Conservation (phyloP, 495 filamentous ascomycete genomes). For the Aspergillus mulundensis region DNA sequence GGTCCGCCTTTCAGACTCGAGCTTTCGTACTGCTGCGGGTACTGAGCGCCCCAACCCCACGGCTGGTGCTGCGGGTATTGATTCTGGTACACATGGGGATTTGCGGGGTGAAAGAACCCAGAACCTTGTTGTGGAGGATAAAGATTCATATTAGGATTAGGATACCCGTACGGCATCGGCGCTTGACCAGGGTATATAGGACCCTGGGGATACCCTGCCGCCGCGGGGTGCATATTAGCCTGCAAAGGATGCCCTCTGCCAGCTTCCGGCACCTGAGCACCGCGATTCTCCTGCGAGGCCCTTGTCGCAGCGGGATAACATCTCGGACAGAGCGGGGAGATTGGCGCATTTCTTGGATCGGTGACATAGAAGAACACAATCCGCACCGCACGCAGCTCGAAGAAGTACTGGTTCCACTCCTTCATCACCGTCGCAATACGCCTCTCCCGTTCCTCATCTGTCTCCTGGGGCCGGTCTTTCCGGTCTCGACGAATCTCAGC, state of each 20-base stretch:
- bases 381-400: conserved; percentile 37
- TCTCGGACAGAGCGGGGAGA: conserved; percentile 39
- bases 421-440: conserved; percentile 42
- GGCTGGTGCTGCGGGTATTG: conserved; percentile 23
- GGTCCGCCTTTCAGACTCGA: conserved; percentile 28
- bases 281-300: conserved; percentile 23
- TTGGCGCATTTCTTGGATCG: conserved; percentile 35
- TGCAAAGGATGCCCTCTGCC: conserved; percentile 9
- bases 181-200: conserved; percentile 17
- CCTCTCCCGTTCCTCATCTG: conserved; percentile 37
- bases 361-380: conserved; percentile 39
- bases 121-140: conserved; percentile 24
- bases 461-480: conserved; percentile 41
- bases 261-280: conserved; percentile 6
- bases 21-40: conserved; percentile 23
- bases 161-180: conserved; percentile 18
- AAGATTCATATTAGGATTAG: conserved; percentile 14
- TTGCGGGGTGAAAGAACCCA: conserved; percentile 13
- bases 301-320: conserved; percentile 44
- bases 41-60: conserved; percentile 34
- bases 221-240: conserved; percentile 12
- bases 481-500: conserved; percentile 42
- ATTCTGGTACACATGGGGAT: conserved; percentile 27
- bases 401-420: conserved; percentile 54
- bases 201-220: conserved; percentile 12